Conservation (phyloP, 23 red algal genomes). For the Gracilaria domingensis region DNA sequence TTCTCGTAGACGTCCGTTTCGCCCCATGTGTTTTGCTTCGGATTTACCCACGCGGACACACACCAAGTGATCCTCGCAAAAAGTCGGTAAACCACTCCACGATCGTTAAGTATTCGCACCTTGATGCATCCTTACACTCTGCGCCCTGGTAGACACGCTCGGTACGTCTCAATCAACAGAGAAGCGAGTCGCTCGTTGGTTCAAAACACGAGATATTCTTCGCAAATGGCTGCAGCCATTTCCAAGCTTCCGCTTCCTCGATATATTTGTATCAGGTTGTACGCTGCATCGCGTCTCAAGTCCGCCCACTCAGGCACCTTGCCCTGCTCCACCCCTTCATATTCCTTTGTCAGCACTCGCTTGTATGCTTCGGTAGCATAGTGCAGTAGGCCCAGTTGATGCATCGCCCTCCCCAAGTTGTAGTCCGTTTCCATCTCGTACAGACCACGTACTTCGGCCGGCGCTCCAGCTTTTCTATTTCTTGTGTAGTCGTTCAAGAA, state of each 20-base stretch:
- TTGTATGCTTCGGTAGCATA: conserved; percentile 63
- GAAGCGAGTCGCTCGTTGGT: neutral
- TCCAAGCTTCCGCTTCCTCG: conserved; percentile 21
- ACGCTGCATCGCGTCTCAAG: conserved; percentile 61
- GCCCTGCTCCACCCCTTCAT: neutral
- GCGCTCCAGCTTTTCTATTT: conserved; percentile 36
- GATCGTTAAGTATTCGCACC: no score
- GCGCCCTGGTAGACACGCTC: no score
- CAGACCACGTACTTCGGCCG: neutral
- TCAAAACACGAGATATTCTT: conserved; percentile 36
- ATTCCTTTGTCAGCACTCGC: conserved; percentile 45
- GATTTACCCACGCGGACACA: neutral
- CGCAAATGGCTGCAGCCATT: conserved; percentile 27
- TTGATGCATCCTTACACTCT: no score
- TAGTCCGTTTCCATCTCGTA: conserved; percentile 80
- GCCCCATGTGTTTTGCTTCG: neutral
- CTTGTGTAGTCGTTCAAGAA: conserved; percentile 44
- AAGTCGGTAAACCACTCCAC: neutral
- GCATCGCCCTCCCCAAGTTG: conserved; percentile 82
- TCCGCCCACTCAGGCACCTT: conserved; percentile 29
- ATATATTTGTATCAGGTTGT: conserved; percentile 68
- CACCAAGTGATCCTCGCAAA: neutral
- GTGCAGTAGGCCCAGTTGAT: conserved; percentile 81
- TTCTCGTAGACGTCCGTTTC: neutral
- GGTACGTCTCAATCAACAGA: no score